phyloP scores from a whole-genome alignment of 164 flowering plant species.

The Macadamia tetraphylla region DNA sequence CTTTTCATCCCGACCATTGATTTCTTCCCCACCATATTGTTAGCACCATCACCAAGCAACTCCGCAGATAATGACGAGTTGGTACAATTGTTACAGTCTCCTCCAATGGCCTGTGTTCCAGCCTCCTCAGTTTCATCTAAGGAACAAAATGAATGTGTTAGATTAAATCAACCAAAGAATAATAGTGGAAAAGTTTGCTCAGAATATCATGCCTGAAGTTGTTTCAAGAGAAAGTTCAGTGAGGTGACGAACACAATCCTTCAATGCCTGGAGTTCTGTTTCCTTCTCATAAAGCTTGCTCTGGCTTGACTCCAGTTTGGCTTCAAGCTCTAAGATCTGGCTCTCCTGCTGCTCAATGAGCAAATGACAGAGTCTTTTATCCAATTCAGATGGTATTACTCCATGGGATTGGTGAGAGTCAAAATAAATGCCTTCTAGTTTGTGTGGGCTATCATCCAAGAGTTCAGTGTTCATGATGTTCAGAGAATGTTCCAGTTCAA shows the following conservation, averaged over 20 bases:
- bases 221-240: conserved; percentile 39
- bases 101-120: background rate
- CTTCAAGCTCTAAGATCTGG: conserved; percentile 53
- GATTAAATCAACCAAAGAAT: background rate
- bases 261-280: conserved; percentile 56
- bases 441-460: conserved; percentile 7
- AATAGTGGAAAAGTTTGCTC: background rate
- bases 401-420: conserved; percentile 29
- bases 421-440: conserved; percentile 14
- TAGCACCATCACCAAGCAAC: conserved; percentile 2
- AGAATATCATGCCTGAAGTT: conserved; percentile 30
- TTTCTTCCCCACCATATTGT: conserved; percentile 9
- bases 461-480: conserved; percentile 19
- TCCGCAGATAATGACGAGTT: background rate
- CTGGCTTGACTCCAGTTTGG: conserved; percentile 38
- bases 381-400: conserved; percentile 45
- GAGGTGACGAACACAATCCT: conserved; percentile 54
- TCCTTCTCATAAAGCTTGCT: conserved; percentile 59
- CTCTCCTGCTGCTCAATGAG: conserved; percentile 58
- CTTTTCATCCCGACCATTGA: conserved; percentile 46
- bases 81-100: background rate
- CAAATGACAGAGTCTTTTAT: conserved; percentile 45
- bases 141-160: conserved; percentile 4
- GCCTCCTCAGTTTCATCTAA: conserved; percentile 36
- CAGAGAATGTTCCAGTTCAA: conserved; percentile 6